Percentiles rank a stretch among this genome's conserved stretches.
Evolutionary conservation across 495 filamentous ascomycete genomes (phyloP).

Genomic region (Hypoxylon fragiforme): DNA sequence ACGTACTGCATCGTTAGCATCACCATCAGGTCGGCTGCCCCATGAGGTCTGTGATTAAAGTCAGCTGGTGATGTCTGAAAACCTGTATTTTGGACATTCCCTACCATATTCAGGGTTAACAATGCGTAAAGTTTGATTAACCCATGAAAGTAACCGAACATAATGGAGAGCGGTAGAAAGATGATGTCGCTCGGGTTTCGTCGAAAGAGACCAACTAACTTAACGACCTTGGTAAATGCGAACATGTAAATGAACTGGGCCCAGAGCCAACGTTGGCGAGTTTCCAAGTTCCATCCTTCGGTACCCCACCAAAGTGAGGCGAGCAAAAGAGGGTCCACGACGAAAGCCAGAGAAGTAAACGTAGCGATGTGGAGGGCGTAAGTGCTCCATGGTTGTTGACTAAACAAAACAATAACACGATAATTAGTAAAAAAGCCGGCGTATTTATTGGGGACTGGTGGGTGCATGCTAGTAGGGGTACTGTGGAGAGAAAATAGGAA

Average conservation of each 20-base stretch:
- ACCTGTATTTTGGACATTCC: background rate
- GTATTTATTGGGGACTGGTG: background rate
- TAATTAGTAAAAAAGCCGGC: constrained; percentile 1
- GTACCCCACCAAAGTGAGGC: constrained; percentile 52
- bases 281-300: constrained; percentile 46
- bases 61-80: constrained; percentile 18
- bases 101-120: constrained; percentile 50
- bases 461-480: no score
- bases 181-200: constrained; percentile 59
- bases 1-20: constrained; percentile 61
- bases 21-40: constrained; percentile 69
- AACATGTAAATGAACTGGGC: constrained; percentile 53
- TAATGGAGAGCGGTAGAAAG: constrained; percentile 57
- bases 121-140: constrained; percentile 66
- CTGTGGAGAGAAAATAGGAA: constrained; percentile 2
- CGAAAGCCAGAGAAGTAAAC: constrained; percentile 61
- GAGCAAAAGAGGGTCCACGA: constrained; percentile 55
- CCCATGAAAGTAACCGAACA: constrained; percentile 64
- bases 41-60: constrained; percentile 63
- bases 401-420: constrained; percentile 32
- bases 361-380: constrained; percentile 64
- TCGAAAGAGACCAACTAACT: constrained; percentile 61
- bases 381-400: constrained; percentile 61
- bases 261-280: constrained; percentile 49
- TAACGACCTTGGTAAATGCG: constrained; percentile 60